Base-by-base conservation (phyloP, 495 filamentous ascomycete genomes). In the Baudoinia panamericana region DNA sequence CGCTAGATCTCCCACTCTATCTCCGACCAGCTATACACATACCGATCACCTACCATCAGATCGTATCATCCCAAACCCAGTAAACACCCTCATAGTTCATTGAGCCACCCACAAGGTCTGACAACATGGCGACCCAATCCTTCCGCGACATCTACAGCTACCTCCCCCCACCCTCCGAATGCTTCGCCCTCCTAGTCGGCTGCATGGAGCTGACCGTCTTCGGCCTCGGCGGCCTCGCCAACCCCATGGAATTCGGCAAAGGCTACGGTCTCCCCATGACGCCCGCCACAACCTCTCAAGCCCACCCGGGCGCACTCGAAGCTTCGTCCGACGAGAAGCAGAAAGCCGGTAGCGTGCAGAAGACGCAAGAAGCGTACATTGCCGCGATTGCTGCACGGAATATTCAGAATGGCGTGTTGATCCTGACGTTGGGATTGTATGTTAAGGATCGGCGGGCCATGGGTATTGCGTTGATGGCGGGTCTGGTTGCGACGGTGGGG, bases 141-240 rank as follows among this genome's bases (percentile, higher is more conserved):
- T 41, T 39, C 37, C 5, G 35, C 19, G 37, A 17, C 13, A 27
- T 38, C 28, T 15, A 15, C 19, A 15, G 20, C 18, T 5, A 34
- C 39, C 45, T 49, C 13, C 45, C 45, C 11, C 39, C 39, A 26
- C 39, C 45, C 2, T 39, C 45, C 33, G 45, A 49, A 43, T 37
- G 31, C 45, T 40, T 49, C 28, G 45, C 45, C 36, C 43, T 49
- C 39, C 39, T 43, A n/a, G 32, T 49, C 39, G 45, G 39, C 45
- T 43, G 39, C 40, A 28, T 35, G 21, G 33, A 49, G 39, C 19
- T 49, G 9, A 37, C 45, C 26, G 21, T 49, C 39, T 49, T 49
- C 45, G 45, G 45, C 16, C 40, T 49, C 18, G 40, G 19, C 18
- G 45, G 39, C 10, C 32, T 49, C 11, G 39, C 40, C 25, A 49